A percentile compares a stretch with the other conserved stretches of the same genome.
phyloP scores from a whole-genome alignment of 1,139 yeast species.

The Lodderomyces jiufengensis region DNA sequence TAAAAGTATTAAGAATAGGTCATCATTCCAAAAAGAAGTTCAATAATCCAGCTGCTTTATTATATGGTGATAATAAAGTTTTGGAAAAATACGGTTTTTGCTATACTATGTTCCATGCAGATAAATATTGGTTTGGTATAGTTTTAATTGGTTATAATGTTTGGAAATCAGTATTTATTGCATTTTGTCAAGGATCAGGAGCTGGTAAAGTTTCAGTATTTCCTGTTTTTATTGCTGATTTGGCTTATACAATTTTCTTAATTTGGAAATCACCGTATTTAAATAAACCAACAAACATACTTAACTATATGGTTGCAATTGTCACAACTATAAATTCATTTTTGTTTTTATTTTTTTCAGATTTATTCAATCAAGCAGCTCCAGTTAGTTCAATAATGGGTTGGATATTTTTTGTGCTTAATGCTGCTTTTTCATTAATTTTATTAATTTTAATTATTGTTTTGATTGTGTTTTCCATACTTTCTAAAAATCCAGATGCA shows the following conservation, averaged over 20 bases:
- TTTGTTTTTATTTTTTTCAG: slow-evolving; percentile 69
- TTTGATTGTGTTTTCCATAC: slow-evolving; percentile 51
- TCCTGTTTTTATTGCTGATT: slow-evolving; percentile 61
- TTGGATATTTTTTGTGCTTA: slow-evolving; percentile 71
- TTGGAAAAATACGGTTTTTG: slow-evolving; percentile 72
- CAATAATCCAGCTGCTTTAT: slow-evolving; percentile 72
- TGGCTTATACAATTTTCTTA: slow-evolving; percentile 56
- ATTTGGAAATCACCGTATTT: slow-evolving; percentile 62
- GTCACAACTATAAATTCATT: slow-evolving; percentile 69
- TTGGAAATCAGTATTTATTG: slow-evolving; percentile 60
- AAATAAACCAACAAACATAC: slow-evolving; percentile 67
- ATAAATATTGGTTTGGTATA: slow-evolving; percentile 71
- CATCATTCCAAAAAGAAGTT: slow-evolving; percentile 47
- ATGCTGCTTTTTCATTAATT: slow-evolving; percentile 72
- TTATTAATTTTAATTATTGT: slow-evolving; percentile 59
- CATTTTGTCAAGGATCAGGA: slow-evolving; percentile 54
- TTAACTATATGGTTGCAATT: slow-evolving; percentile 60
- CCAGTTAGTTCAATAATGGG: slow-evolving; percentile 74
- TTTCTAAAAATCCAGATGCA: slow-evolving; percentile 77
- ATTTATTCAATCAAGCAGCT: slow-evolving; percentile 65
- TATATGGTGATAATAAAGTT: slow-evolving; percentile 65
- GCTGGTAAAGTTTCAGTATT: slow-evolving; percentile 64
- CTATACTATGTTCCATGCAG: slow-evolving; percentile 79
- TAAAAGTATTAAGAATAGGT: slow-evolving; percentile 57
- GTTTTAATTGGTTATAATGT: slow-evolving; percentile 54